phyloP scores from a whole-genome alignment of 139 green algal species.

The Eudorina sp. region DNA sequence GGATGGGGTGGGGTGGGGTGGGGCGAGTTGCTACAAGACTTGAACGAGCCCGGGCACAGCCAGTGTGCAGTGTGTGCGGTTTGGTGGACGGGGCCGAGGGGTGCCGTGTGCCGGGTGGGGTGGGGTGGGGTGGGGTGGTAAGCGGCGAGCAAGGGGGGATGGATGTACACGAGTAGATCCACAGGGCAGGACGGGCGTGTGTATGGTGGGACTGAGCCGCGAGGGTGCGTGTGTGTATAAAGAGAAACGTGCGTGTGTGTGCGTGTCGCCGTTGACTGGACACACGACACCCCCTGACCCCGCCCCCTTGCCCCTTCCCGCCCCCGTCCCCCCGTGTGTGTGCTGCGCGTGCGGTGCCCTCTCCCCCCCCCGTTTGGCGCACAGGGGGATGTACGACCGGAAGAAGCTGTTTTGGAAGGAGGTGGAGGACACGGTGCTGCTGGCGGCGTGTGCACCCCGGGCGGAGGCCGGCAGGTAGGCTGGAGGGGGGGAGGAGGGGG shows the following conservation, averaged over 20 bases:
- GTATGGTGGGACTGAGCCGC: too few relatives aligned
- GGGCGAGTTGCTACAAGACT: too few relatives aligned
- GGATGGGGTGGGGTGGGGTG: background rate
- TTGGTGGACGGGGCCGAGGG: background rate
- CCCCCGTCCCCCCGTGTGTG: background rate
- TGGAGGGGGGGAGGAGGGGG: background rate
- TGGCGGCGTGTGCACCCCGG: slow-evolving; percentile 84
- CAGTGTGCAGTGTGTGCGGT: too few relatives aligned
- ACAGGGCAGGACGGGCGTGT: too few relatives aligned
- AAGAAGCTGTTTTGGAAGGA: slow-evolving; percentile 92
- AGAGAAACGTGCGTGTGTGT: background rate
- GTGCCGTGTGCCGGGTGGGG: background rate
- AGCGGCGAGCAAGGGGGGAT: background rate
- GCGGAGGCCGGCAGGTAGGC: slow-evolving; percentile 66
- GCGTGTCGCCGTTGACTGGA: background rate
- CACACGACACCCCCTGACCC: too few relatives aligned
- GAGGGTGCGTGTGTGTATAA: too few relatives aligned
- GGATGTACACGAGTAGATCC: too few relatives aligned
- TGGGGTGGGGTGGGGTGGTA: background rate
- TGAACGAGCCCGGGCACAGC: too few relatives aligned
- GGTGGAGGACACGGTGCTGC: slow-evolving; percentile 75
- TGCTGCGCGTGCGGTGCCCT: too few relatives aligned
- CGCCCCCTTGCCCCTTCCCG: too few relatives aligned
- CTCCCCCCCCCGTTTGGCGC: too few relatives aligned
- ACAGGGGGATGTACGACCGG: slow-evolving; percentile 85